Base-by-base conservation (phyloP, 768 basidiomycete genomes). In the Dentipellis fragilis region DNA sequence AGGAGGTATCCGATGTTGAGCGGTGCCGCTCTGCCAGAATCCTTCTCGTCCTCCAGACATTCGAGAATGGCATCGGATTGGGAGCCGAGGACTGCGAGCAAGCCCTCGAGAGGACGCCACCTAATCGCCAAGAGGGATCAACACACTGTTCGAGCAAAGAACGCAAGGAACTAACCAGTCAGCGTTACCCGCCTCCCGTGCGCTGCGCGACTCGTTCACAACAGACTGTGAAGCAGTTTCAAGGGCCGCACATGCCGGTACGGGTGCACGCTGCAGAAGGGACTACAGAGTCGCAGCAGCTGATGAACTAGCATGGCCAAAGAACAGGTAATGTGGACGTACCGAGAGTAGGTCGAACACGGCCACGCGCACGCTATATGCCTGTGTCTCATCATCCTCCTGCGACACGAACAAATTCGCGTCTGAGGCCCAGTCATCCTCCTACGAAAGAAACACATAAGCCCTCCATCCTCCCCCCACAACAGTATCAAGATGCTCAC, bases 81-180 rank as follows among this genome's bases (percentile, higher is more conserved):
- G 12, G 89, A 87, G 19, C 92, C 93, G 23, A 94, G 71, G 2
- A 84, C 80, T 7, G 90, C 89, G 4, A 97, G 76, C 7, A 80
- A 80, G 2, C 91, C 86, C 72, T 99, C 95, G 52, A 97, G 75
- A 11, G 85, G 80, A 64, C 89, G 84, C 96, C 96, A 99, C 92
- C 91, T 92, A 50, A 37, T 16, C 16, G 5, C 29, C 58, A 52
- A 35, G 54, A 54, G 48, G 55, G 51, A 50, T 58, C 38, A 64
- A 12, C 29, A 23, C 36, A 49, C 1, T 36, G 39, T 29, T 29
- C 29, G 29, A 29, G 29, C 6, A 29, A 29, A 55, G 35, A 14
- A 16, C 36, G 17, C 45, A 37, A 54, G 9, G 19, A 19, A 69
- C 76, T 62, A 60, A 81, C 92, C 93, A 94, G 56, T 84, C 80